Evolutionary conservation across 768 basidiomycete genomes (phyloP).

Genomic region (Naganishia vaughanmartiniae): DNA sequence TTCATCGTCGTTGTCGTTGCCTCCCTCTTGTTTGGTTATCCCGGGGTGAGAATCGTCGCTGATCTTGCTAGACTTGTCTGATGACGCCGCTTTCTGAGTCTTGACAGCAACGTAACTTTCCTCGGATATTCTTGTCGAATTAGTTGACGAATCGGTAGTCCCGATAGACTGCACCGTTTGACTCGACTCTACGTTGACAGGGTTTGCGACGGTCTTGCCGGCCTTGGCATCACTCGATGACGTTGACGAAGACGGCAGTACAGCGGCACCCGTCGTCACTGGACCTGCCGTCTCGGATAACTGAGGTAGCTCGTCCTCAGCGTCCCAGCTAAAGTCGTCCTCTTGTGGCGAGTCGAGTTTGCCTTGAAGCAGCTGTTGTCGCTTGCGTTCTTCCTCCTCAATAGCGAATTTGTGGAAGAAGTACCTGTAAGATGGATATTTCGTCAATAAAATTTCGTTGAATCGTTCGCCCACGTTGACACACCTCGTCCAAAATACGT

Average conservation of each 20-base stretch:
- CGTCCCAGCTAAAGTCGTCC: slow-evolving; percentile 52
- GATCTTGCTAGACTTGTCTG: background rate
- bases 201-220: background rate
- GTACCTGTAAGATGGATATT: slow-evolving; percentile 30
- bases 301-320: slow-evolving; percentile 25
- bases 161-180: background rate
- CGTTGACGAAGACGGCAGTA: background rate
- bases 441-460: background rate
- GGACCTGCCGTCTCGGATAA: background rate
- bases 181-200: background rate
- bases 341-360: slow-evolving; percentile 28
- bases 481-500: slow-evolving; percentile 49
- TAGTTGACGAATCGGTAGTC: slow-evolving; percentile 10
- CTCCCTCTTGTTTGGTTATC: background rate
- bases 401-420: slow-evolving; percentile 51
- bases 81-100: background rate
- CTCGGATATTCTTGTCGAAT: slow-evolving; percentile 15
- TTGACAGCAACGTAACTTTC: slow-evolving; percentile 16
- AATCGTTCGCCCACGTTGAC: background rate
- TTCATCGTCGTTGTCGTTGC: slow-evolving; percentile 8
- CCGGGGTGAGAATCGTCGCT: background rate
- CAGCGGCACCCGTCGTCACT: background rate
- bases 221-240: background rate
- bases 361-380: slow-evolving; percentile 47
- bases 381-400: slow-evolving; percentile 46